Evolutionary conservation across 2,329 filamentous ascomycete genomes (phyloP).

Genomic region (Hypoxylon sp.): DNA sequence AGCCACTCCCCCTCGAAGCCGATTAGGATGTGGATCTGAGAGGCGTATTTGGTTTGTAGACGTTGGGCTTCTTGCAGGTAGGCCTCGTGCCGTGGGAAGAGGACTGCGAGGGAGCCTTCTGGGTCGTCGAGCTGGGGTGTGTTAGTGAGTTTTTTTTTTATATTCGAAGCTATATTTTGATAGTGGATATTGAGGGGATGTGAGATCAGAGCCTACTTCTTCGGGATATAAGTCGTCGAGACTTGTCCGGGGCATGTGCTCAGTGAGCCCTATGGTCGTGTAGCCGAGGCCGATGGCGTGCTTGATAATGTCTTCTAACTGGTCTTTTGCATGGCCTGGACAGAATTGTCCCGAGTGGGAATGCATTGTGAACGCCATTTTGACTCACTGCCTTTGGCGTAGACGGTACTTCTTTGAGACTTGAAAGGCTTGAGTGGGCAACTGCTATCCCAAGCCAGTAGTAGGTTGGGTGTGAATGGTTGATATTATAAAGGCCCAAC

Average conservation of each 20-base stretch:
- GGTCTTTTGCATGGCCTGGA: constrained; percentile 86
- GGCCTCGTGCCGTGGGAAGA: constrained; percentile 72
- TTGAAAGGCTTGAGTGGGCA: not conserved
- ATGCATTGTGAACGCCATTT: constrained; percentile 97
- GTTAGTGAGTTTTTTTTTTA: constrained; percentile 35
- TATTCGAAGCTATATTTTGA: not conserved
- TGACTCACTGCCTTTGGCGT: not conserved
- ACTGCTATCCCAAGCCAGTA: constrained; percentile 3
- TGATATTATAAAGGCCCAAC: not conserved
- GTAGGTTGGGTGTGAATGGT: constrained; percentile 6
- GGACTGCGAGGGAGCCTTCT: constrained; percentile 62
- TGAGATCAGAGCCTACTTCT: constrained; percentile 69
- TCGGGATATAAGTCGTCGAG: constrained; percentile 89
- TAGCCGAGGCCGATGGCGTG: constrained; percentile 84
- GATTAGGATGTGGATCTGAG: constrained; percentile 82
- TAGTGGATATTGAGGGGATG: not conserved
- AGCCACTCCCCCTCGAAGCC: constrained; percentile 97
- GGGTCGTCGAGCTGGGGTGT: constrained; percentile 64
- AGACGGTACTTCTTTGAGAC: not conserved
- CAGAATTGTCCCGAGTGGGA: constrained; percentile 99
- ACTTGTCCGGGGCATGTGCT: constrained; percentile 90
- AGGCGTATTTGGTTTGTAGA: constrained; percentile 78
- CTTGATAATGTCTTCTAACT: constrained; percentile 85
- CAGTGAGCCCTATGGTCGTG: constrained; percentile 87
- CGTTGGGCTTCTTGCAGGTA: constrained; percentile 83